Base-by-base conservation (phyloP, 2,329 filamentous ascomycete species). In the Neonectria neomacrospora region DNA sequence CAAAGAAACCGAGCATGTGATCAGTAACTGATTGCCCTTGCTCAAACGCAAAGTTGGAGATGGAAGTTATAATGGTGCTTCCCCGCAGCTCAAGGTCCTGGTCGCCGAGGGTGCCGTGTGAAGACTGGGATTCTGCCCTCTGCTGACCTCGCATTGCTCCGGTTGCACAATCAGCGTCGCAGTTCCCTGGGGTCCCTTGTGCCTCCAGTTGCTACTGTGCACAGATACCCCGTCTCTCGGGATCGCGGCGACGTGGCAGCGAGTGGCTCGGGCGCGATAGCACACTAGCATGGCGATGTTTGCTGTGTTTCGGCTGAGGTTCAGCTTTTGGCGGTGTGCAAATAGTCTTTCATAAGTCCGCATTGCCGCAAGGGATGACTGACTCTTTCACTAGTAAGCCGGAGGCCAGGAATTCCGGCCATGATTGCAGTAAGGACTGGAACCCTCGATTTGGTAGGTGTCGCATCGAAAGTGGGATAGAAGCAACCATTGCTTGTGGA, bases 81-180 rank as follows among this genome's bases (percentile, higher is more conserved):
- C 41, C 54, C 32, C 32, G 28, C 48, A 50, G 32, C 39, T 54
- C 32, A 5, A n/a, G n/a, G 45, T 58, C 39, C 32, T 48, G 39
- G 55, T 59, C 53, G 32, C 53, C 53, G 58, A 54, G n/a, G 22
- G 42, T 64, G 52, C 62, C 52, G 44, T 52, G 28, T n/a, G 32
- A 58, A 39, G 41, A 26, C 42, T 26, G 20, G 52, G 53, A 58
- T 51, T 41, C 26, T 32, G 51, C 37, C n/a, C 47, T 28, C 28
- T 57, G 62, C 48, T 64, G 48, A 64, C 58, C 47, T 61, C 48
- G 34, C 62, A 54, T 57, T 20, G 22, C 37, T 41, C n/a, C 56
- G 12, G 42, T 44, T 47, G 58, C 37, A 41, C 42, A 30, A 44
- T 32, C 39, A 54, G 51, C 48, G 50, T 60, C 30, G 51, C 52